These are phyloP conservation scores for Pseudogymnoascus sp. DNA, from an alignment of 2,329 filamentous ascomycete species.

Conservation along the genomic window DNA sequence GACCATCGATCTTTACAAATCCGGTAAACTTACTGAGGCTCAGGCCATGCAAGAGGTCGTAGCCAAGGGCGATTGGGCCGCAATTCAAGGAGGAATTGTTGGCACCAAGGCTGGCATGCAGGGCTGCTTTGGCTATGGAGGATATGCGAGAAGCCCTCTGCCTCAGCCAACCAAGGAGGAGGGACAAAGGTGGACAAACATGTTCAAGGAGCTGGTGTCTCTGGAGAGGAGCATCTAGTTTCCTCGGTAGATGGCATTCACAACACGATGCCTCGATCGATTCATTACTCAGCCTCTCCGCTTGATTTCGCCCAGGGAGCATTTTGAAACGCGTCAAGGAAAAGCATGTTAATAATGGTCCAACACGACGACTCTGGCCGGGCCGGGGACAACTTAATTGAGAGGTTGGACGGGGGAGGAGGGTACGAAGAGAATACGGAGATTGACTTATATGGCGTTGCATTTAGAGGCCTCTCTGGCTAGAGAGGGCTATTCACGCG, in stretches of 20 bases:
- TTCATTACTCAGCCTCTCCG: neutral
- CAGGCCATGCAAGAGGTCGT: constrained; percentile 55
- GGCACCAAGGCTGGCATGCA: constrained; percentile 60
- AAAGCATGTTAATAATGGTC: constrained; percentile 1
- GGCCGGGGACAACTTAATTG: neutral
- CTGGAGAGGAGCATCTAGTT: constrained; percentile 42
- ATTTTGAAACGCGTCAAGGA: neutral
- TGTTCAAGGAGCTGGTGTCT: constrained; percentile 44
- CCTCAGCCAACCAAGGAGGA: constrained; percentile 44
- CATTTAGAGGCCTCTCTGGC: constrained; percentile 4
- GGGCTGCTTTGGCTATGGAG: constrained; percentile 57
- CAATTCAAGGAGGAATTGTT: constrained; percentile 60
- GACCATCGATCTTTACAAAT: constrained; percentile 50
- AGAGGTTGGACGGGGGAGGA: neutral
- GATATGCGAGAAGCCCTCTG: constrained; percentile 40
- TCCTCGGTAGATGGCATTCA: neutral
- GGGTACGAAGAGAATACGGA: neutral
- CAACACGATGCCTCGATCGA: neutral
- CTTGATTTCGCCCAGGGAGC: neutral
- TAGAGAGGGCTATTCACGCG: neutral
- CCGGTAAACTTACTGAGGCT: constrained; percentile 53
- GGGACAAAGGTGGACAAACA: constrained; percentile 44
- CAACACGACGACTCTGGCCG: neutral
- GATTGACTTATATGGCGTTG: neutral
- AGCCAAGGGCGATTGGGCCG: constrained; percentile 60